These are phyloP conservation scores for Immersiella caudata DNA, from an alignment of 495 filamentous ascomycete species.

Conservation along the genomic window DNA sequence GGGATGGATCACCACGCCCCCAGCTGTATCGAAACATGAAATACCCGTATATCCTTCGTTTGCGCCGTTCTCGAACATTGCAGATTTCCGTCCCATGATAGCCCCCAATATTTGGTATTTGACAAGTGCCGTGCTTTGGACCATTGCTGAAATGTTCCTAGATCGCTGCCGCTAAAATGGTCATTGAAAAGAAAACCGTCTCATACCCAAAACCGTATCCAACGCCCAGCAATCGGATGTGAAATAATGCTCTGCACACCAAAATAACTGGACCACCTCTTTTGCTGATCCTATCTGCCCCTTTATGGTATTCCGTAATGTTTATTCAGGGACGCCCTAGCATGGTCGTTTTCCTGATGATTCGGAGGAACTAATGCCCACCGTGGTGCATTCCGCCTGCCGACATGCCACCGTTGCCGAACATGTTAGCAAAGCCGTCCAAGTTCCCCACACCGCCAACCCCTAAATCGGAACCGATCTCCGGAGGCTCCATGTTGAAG, in stretches of 20 bases:
- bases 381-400: slow-evolving; percentile 34
- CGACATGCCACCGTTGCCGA: slow-evolving; percentile 33
- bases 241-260: background rate
- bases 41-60: slow-evolving; percentile 10
- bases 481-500: slow-evolving; percentile 84
- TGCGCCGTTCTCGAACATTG: background rate
- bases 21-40: background rate
- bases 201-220: background rate
- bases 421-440: slow-evolving; percentile 46
- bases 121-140: slow-evolving; percentile 1
- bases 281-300: background rate
- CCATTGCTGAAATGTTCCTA: background rate
- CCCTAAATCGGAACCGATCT: slow-evolving; percentile 56
- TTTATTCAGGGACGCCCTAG: background rate
- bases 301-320: background rate
- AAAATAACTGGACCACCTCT: background rate
- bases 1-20: background rate
- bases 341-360: background rate
- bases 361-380: slow-evolving; percentile 20
- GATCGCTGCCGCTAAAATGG: background rate
- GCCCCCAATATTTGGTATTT: background rate
- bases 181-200: background rate
- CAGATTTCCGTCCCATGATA: slow-evolving; percentile 3
- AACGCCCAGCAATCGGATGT: background rate
- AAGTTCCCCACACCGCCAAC: slow-evolving; percentile 39